A percentile compares a stretch with the other conserved stretches of the same genome.
These are phyloP conservation scores for Oryza meridionalis DNA, from an alignment of 176 grass and related monocot genomes.

Conservation along the genomic window DNA sequence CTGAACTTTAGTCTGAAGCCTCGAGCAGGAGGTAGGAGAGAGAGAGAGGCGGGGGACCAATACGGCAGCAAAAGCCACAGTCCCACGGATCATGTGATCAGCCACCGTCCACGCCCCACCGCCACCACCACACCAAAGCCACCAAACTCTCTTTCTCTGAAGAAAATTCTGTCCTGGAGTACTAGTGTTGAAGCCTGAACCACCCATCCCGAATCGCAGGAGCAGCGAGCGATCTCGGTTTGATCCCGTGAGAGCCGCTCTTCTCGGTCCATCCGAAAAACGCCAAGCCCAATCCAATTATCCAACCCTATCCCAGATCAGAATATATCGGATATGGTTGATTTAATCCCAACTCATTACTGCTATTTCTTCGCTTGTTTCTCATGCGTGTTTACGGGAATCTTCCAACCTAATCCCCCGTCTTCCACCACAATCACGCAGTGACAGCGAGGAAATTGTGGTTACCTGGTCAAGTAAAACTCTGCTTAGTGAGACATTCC, in stretches of 20 bases:
- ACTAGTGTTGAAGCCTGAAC: background rate
- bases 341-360: background rate
- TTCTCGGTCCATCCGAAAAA: conserved; percentile 2
- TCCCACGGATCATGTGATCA: conserved; percentile 18
- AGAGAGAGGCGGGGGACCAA: background rate
- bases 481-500: background rate
- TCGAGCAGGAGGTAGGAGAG: too few species aligned
- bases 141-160: too few species aligned
- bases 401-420: background rate
- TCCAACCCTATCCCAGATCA: conserved; percentile 28
- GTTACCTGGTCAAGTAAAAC: background rate
- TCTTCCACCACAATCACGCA: background rate
- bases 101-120: background rate
- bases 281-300: conserved; percentile 16
- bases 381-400: background rate
- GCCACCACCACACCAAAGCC: background rate
- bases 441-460: background rate
- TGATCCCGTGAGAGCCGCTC: background rate
- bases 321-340: conserved; percentile 4
- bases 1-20: background rate
- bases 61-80: background rate
- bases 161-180: too few species aligned
- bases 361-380: background rate
- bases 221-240: background rate
- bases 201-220: background rate